Evolutionary conservation across 345 rosid species (phyloP).

Genomic region (Dovyalis caffra): DNA sequence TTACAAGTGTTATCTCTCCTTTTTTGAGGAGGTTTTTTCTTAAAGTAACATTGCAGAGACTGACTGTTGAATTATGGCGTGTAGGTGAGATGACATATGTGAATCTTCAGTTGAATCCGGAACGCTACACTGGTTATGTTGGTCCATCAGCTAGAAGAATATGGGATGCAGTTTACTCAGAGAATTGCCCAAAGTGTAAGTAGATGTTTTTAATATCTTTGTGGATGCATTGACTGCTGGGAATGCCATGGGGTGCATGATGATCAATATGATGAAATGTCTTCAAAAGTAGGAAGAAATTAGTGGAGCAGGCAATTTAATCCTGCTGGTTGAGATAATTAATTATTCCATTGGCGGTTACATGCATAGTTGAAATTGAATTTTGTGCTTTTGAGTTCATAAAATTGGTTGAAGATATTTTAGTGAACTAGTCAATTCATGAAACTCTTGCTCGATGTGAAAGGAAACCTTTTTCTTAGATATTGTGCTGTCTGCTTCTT

Average conservation of each 20-base stretch:
- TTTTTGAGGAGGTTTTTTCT: background rate
- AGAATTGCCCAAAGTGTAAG: conserved; percentile 88
- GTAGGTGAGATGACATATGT: conserved; percentile 92
- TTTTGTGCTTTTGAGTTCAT: background rate
- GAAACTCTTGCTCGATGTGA: background rate
- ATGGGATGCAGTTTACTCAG: conserved; percentile 93
- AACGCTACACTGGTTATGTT: conserved; percentile 75
- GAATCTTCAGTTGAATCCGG: conserved; percentile 78
- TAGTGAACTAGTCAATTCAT: background rate
- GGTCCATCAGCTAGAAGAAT: conserved; percentile 95
- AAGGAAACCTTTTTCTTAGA: background rate
- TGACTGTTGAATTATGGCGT: conserved; percentile 14
- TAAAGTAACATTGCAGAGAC: background rate
- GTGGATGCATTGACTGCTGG: background rate
- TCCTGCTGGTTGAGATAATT: background rate
- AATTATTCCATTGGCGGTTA: background rate
- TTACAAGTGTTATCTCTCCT: conserved; percentile 5
- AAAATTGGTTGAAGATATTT: background rate
- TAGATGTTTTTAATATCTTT: conserved; percentile 4
- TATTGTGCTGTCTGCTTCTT: background rate
- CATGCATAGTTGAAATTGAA: background rate
- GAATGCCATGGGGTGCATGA: background rate
- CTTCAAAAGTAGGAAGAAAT: background rate
- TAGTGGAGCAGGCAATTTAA: background rate
- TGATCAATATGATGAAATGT: background rate